Evolutionary conservation across 2,329 filamentous ascomycete genomes (phyloP).

Genomic region (Basipetospora chlamydospora): DNA sequence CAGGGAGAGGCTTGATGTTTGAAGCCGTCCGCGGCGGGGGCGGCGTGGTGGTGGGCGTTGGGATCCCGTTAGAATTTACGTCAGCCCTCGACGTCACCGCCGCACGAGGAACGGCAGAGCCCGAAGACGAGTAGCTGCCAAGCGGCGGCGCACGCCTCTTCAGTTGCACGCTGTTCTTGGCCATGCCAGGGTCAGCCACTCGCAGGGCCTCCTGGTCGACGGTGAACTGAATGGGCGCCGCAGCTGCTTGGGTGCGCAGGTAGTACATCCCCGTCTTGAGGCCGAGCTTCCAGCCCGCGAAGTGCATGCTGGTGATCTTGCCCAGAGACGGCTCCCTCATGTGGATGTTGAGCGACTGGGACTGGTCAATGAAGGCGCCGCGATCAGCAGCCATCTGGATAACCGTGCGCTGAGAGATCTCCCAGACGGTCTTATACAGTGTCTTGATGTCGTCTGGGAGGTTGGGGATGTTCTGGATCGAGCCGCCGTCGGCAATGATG

Average conservation of each 20-base stretch:
- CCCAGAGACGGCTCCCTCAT: conserved; percentile 99
- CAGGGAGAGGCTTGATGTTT: conserved; percentile 30
- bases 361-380: conserved; percentile 97
- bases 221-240: conserved; percentile 95
- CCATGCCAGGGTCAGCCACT: conserved; percentile 67
- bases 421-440: conserved; percentile 99
- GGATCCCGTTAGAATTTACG: conserved; percentile 40
- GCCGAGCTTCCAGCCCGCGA: conserved; percentile 96
- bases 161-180: conserved; percentile 40
- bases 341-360: conserved; percentile 97
- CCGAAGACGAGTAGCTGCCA: conserved; percentile 40
- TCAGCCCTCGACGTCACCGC: conserved; percentile 25
- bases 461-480: conserved; percentile 92
- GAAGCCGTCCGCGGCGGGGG: conserved; percentile 34
- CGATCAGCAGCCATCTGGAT: conserved; percentile 97
- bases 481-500: conserved; percentile 93
- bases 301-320: conserved; percentile 99
- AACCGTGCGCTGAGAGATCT: conserved; percentile 90
- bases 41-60: conserved; percentile 55
- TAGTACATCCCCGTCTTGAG: conserved; percentile 99
- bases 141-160: conserved; percentile 58
- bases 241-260: conserved; percentile 91
- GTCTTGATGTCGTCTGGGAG: conserved; percentile 92
- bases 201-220: conserved; percentile 93
- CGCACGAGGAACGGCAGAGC: conserved; percentile 50